Evolutionary conservation across 164 flowering plant species (phyloP).

Genomic region (Cinnamomum chago): DNA sequence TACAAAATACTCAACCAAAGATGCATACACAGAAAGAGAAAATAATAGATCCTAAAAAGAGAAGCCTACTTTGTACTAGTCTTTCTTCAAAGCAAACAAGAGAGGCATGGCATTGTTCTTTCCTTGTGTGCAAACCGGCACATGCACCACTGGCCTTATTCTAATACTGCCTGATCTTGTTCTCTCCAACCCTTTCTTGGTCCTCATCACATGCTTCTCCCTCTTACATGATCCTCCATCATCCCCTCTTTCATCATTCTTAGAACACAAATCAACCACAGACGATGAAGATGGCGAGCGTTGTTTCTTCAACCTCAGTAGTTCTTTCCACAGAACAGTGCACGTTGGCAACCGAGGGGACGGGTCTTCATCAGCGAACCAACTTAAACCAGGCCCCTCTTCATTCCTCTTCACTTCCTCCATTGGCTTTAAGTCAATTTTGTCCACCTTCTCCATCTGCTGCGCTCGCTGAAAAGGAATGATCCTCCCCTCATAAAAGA

Average conservation of each 20-base stretch:
- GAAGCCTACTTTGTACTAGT: neutral
- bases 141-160: constrained; percentile 77
- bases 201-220: constrained; percentile 49
- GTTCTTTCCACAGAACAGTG: constrained; percentile 87
- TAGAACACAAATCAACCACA: constrained; percentile 18
- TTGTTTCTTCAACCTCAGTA: constrained; percentile 71
- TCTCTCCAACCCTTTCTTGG: constrained; percentile 75
- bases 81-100: constrained; percentile 59
- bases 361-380: constrained; percentile 89
- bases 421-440: constrained; percentile 35
- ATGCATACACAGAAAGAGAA: neutral
- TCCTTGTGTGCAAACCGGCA: constrained; percentile 57
- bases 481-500: constrained; percentile 75
- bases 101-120: constrained; percentile 58
- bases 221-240: constrained; percentile 45
- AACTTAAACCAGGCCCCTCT: constrained; percentile 23
- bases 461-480: constrained; percentile 75
- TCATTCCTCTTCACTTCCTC: constrained; percentile 15
- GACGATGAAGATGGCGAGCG: constrained; percentile 29
- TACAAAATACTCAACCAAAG: neutral
- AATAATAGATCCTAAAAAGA: neutral
- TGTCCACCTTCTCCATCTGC: constrained; percentile 46
- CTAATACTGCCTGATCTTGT: constrained; percentile 73
- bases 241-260: constrained; percentile 25
- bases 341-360: constrained; percentile 95